Percentiles rank a stretch among this genome's conserved stretches.
Conservation (phyloP, 2,329 filamentous ascomycete genomes). For the Cytospora schulzeri region DNA sequence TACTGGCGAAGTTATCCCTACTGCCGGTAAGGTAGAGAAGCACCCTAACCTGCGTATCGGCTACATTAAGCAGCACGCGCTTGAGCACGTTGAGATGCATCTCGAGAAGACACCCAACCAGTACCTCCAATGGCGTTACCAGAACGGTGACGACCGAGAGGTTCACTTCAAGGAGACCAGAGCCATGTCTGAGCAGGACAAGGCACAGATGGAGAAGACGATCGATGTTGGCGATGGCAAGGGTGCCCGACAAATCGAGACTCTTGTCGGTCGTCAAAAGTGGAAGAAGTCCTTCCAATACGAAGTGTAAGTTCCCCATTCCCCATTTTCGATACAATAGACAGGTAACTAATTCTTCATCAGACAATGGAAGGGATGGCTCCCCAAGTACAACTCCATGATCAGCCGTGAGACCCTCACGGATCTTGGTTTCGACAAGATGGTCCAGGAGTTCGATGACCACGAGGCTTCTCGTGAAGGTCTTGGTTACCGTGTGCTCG, state of each 20-base stretch:
- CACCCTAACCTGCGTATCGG: slow-evolving; percentile 98
- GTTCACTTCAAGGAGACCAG: slow-evolving; percentile 98
- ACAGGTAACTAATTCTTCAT: slow-evolving; percentile 30
- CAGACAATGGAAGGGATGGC: slow-evolving; percentile 82
- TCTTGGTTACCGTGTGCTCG: slow-evolving; percentile 91
- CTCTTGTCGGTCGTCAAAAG: slow-evolving; percentile 94
- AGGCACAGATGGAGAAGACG: slow-evolving; percentile 86
- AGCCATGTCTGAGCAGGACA: slow-evolving; percentile 81
- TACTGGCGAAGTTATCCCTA: slow-evolving; percentile 87
- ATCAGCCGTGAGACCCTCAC: slow-evolving; percentile 90
- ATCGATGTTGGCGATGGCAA: slow-evolving; percentile 85
- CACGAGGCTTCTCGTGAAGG: slow-evolving; percentile 98
- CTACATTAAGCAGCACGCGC: slow-evolving; percentile 98
- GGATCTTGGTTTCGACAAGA: slow-evolving; percentile 85
- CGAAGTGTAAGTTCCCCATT: slow-evolving; percentile 67
- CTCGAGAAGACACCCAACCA: slow-evolving; percentile 99
- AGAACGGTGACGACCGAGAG: slow-evolving; percentile 94
- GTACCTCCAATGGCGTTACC: slow-evolving; percentile 98
- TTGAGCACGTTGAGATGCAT: slow-evolving; percentile 99
- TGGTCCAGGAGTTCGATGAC: slow-evolving; percentile 97
- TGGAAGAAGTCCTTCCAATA: slow-evolving; percentile 99
- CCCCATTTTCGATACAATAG: neutral
- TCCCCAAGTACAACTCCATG: slow-evolving; percentile 92
- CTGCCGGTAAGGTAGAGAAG: slow-evolving; percentile 87
- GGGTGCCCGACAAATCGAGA: slow-evolving; percentile 76